Evolutionary conservation across 2,329 filamentous ascomycete genomes (phyloP), one percentile per base, ranked within the genome.

Genomic region (Harringtonia lauricola): DNA sequence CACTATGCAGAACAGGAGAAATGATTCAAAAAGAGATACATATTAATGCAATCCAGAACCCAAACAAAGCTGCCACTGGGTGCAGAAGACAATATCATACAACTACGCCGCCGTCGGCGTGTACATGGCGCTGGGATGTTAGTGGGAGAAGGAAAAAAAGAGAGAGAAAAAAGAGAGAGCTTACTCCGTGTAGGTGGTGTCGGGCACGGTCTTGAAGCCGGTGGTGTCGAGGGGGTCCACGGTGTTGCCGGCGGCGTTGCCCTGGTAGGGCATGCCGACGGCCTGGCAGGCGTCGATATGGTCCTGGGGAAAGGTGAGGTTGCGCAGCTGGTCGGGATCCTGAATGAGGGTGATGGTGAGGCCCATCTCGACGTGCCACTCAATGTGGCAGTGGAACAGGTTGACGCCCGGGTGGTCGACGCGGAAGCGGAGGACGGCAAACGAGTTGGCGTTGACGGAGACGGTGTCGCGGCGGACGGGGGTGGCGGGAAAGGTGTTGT

Each of bases 241-340:
- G 1, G 71, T 76, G 48, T 83, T 83, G 1, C 76, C 83, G 0
- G 76, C 83, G 0, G 83, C 83, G 52, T 87, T 86, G 1, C 83
- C 83, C 12, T 56, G 52, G 2, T 62, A 69, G 1, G 74, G 70
- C 2, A 71, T 65, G 15, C 63, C 64, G 19, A 60, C 60, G 6
- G 62, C 67, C 14, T 63, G 58, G 53, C 70, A 73, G 30, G 59
- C 59, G 19, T 61, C 63, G 51, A 70, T 63, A 52, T 83, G 78
- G 47, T 80, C 70, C 24, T 68, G 57, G 0, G 80, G 80, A 36
- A 86, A 74, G 2, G 61, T 63, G 41, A 74, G 56, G 3, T 61
- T 62, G 42, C 68, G 58, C 49, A 86, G 78, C 13, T 77, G 57
- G 43, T 75, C 68, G 0, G 75, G 74, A 0, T 66, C 71, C 59